Percentiles rank a stretch among this genome's conserved stretches.
phyloP scores from a whole-genome alignment of 2,329 filamentous ascomycete genomes.

The Claviceps cyperi region DNA sequence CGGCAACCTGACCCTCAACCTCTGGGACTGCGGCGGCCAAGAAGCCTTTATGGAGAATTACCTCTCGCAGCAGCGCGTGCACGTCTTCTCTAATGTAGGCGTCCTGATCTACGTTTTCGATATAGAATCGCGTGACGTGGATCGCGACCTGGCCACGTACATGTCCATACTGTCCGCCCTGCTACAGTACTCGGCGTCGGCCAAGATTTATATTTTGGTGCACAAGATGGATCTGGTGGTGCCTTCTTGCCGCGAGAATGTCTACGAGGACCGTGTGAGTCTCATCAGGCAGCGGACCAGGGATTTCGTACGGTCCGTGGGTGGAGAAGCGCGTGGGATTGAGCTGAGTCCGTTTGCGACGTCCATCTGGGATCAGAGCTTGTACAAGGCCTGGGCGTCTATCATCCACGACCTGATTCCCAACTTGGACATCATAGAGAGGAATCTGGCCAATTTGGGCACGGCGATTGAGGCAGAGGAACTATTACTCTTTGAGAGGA shows the following conservation, averaged over 20 bases:
- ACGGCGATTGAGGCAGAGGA: slow-evolving; percentile 84
- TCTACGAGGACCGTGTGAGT: slow-evolving; percentile 72
- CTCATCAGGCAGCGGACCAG: slow-evolving; percentile 61
- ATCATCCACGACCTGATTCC: slow-evolving; percentile 98
- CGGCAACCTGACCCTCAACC: slow-evolving; percentile 89
- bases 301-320: slow-evolving; percentile 31
- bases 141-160: slow-evolving; percentile 86
- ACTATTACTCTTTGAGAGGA: slow-evolving; percentile 86
- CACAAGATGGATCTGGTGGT: slow-evolving; percentile 99
- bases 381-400: slow-evolving; percentile 96
- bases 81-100: slow-evolving; percentile 92
- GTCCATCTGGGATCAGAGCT: slow-evolving; percentile 94
- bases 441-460: slow-evolving; percentile 68
- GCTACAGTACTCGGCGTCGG: slow-evolving; percentile 64
- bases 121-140: slow-evolving; percentile 88
- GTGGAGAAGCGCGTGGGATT: slow-evolving; percentile 26
- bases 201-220: slow-evolving; percentile 85
- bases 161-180: slow-evolving; percentile 79
- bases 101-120: slow-evolving; percentile 99
- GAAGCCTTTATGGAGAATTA: slow-evolving; percentile 99
- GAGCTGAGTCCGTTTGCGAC: slow-evolving; percentile 82
- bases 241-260: slow-evolving; percentile 57
- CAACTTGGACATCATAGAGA: slow-evolving; percentile 77
- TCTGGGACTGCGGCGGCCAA: slow-evolving; percentile 98
- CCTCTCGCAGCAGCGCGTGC: slow-evolving; percentile 82